Evolutionary conservation across 495 filamentous ascomycete genomes (phyloP).

Genomic region (Pseudevernia furfuracea): DNA sequence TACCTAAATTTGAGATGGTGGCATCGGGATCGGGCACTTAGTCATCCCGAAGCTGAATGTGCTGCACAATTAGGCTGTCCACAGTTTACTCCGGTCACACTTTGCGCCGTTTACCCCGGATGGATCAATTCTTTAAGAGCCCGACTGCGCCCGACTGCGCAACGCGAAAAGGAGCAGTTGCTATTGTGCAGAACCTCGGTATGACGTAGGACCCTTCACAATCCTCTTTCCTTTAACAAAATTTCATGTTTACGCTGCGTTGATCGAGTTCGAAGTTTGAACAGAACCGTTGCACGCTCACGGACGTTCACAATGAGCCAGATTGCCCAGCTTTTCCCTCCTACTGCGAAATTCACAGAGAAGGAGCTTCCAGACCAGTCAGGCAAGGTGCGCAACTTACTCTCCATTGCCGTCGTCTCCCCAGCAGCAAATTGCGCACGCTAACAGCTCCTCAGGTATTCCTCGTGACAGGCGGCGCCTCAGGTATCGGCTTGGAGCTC

Average conservation of each 20-base stretch:
- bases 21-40: background rate
- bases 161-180: too few relatives aligned
- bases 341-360: background rate
- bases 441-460: conserved; percentile 31
- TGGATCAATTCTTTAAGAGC: background rate
- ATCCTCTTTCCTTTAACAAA: background rate
- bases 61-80: too few relatives aligned
- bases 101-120: background rate
- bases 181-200: background rate
- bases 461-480: conserved; percentile 38
- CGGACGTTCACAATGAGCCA: background rate
- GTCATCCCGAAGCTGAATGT: too few relatives aligned
- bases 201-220: background rate
- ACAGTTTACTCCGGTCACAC: background rate
- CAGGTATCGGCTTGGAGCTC: conserved; percentile 37
- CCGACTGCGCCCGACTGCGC: background rate
- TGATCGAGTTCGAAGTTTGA: background rate
- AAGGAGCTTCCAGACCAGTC: background rate
- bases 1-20: too few relatives aligned
- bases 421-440: background rate
- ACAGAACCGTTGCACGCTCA: background rate
- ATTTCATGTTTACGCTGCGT: background rate
- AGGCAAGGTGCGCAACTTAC: background rate
- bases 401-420: background rate
- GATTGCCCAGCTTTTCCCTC: background rate